These are phyloP conservation scores for Solanum piurae DNA, from an alignment of 257 asterid genomes.

Conservation along the genomic window DNA sequence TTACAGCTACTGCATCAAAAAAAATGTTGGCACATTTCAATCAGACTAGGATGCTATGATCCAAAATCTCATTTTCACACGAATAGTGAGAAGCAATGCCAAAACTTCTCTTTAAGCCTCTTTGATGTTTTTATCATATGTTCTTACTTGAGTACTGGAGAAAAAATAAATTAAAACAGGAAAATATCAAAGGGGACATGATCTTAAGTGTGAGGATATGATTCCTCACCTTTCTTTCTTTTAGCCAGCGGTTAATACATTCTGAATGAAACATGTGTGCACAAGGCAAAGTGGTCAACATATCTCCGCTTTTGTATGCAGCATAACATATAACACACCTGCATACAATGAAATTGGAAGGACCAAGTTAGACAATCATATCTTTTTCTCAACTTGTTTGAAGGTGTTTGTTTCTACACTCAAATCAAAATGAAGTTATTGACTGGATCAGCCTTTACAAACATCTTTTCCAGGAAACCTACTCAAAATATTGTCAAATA, in stretches of 20 bases:
- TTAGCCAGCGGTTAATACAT: slow-evolving; percentile 72
- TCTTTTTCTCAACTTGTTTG: not conserved
- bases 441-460: not conserved
- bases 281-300: slow-evolving; percentile 70
- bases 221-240: slow-evolving; percentile 45
- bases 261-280: slow-evolving; percentile 70
- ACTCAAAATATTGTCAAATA: not conserved
- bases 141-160: not conserved
- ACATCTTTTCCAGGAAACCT: not conserved
- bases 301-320: slow-evolving; percentile 47
- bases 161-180: not conserved
- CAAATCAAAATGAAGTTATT: not conserved
- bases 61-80: not conserved
- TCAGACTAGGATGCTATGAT: not conserved
- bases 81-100: not conserved
- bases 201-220: not conserved
- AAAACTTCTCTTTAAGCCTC: not conserved
- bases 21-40: not conserved
- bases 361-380: not conserved
- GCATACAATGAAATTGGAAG: not conserved
- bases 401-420: not conserved
- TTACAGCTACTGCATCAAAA: not conserved
- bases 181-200: not conserved
- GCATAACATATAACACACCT: slow-evolving; percentile 85
- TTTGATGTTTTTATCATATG: not conserved